Percentiles rank a stretch among this genome's conserved stretches.
Evolutionary conservation across 1,284 basidiomycete genomes (phyloP).

Genomic region (Apiotrichum gamsii): DNA sequence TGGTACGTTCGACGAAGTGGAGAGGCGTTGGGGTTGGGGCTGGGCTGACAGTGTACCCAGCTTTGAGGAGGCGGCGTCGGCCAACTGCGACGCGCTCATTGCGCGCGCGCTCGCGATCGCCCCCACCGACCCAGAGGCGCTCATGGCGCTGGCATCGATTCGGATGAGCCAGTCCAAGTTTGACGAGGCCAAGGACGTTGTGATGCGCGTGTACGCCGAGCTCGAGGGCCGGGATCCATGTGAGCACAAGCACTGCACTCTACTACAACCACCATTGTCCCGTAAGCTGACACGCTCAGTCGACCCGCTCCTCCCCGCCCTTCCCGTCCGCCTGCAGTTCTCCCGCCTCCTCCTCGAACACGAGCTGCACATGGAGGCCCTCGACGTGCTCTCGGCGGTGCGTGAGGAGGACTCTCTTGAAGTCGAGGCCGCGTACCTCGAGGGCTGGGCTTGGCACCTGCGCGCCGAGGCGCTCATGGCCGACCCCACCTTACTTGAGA

Average conservation of each 20-base stretch:
- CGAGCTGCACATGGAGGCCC: slow-evolving; percentile 60
- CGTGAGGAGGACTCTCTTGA: slow-evolving; percentile 80
- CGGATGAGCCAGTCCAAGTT: slow-evolving; percentile 78
- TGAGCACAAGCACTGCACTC: no score
- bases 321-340: slow-evolving; percentile 66
- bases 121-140: slow-evolving; percentile 69
- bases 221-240: slow-evolving; percentile 71
- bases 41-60: slow-evolving; percentile 49
- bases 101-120: slow-evolving; percentile 66
- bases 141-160: slow-evolving; percentile 78
- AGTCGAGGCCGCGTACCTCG: slow-evolving; percentile 89
- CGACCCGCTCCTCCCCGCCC: slow-evolving; percentile 63
- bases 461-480: slow-evolving; percentile 42
- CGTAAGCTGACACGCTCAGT: slow-evolving; percentile 49
- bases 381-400: slow-evolving; percentile 70
- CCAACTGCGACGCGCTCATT: slow-evolving; percentile 72
- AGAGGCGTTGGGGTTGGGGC: no score
- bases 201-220: slow-evolving; percentile 63
- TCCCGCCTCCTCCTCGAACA: slow-evolving; percentile 81
- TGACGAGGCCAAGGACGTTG: slow-evolving; percentile 67
- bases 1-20: slow-evolving; percentile 61
- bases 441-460: slow-evolving; percentile 87
- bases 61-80: slow-evolving; percentile 55
- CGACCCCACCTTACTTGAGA: slow-evolving; percentile 18
- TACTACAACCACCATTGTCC: background rate